Evolutionary conservation across 805 yeast genomes (phyloP), one percentile per base, ranked within the genome.

Genomic region (Ogataea wickerhamii): DNA sequence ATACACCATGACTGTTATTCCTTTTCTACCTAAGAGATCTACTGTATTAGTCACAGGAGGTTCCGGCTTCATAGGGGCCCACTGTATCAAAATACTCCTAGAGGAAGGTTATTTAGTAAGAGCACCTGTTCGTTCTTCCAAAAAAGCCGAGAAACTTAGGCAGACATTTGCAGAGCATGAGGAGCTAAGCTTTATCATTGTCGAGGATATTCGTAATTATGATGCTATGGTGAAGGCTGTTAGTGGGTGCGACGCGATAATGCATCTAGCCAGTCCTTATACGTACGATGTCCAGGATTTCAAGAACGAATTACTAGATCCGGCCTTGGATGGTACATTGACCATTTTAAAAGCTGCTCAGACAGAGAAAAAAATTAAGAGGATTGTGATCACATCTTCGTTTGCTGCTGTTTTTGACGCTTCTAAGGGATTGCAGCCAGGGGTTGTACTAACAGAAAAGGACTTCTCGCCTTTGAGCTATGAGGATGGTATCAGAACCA

Each of bases 251-350:
- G 63, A 63, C 10, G 74, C 70, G 23, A 78, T 80, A 34, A 48
- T 78, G 28, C 86, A 79, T 56, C 69, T 80, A 7, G 85, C 86
- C 2, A 71, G 82, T 11, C 83, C 85, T 11, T 72, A 73, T 52
- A 61, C 67, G 19, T 71, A 68, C 52, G 64, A 68, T 8, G 58
- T 66, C 16, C 56, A 64, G 11, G 61, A 70, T 24, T 53, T 49
- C 22, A 80, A 71, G 40, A 68, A 70, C 34, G 80, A 74, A 16
- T 61, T 78, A 37, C 58, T 78, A 40, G 63, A 55, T 18, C 85
- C 86, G 3, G 82, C 84, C 1, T 59, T 75, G 4, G 54, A 66
- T 14, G 83, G 82, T 23, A 77, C 82, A 18, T 61, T 60, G 41
- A 67, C 73, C 47, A 70, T 77, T n/a, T 56, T 80, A 36, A 52